A percentile compares a stretch with the other conserved stretches of the same genome.
Conservation (phyloP, 257 asterid species). For the Linderniella brevidens region DNA sequence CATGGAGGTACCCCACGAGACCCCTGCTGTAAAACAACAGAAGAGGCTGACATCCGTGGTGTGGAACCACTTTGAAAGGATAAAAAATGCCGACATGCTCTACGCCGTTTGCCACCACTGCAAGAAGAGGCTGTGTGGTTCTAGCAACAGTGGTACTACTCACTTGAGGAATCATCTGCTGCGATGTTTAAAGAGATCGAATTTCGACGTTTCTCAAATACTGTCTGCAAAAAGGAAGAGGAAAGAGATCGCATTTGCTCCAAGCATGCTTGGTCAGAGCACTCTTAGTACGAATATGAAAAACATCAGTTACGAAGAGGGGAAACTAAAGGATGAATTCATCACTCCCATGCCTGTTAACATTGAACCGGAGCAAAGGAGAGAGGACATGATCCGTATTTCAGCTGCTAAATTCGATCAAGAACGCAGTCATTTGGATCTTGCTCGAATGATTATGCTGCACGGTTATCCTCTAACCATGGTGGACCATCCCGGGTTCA, state of each 20-base stretch:
- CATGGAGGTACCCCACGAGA: conserved; percentile 62
- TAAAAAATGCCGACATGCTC: conserved; percentile 70
- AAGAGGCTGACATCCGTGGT: conserved; percentile 93
- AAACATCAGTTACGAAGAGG: conserved; percentile 41
- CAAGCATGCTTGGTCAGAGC: conserved; percentile 28
- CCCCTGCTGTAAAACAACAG: conserved; percentile 68
- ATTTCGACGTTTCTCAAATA: conserved; percentile 80
- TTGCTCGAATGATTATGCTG: conserved; percentile 89
- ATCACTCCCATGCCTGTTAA: conserved; percentile 42
- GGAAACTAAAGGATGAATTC: conserved; percentile 49
- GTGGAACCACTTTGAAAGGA: conserved; percentile 93
- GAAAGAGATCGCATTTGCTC: conserved; percentile 31
- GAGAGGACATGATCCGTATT: conserved; percentile 42
- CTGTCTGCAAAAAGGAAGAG: conserved; percentile 76
- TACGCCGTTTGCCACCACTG: conserved; percentile 92
- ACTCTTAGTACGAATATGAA: conserved; percentile 28
- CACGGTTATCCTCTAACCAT: conserved; percentile 89
- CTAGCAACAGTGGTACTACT: conserved; percentile 95
- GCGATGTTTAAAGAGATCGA: conserved; percentile 85
- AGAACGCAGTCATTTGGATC: conserved; percentile 75
- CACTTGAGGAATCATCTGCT: conserved; percentile 86
- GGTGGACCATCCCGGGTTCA: conserved; percentile 85
- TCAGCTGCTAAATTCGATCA: conserved; percentile 76
- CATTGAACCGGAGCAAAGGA: conserved; percentile 47
- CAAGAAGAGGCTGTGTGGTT: conserved; percentile 91